Percentiles rank a stretch among this genome's conserved stretches.
Evolutionary conservation across 257 asterid genomes (phyloP).

Genomic region (Craterostigma plantagineum): DNA sequence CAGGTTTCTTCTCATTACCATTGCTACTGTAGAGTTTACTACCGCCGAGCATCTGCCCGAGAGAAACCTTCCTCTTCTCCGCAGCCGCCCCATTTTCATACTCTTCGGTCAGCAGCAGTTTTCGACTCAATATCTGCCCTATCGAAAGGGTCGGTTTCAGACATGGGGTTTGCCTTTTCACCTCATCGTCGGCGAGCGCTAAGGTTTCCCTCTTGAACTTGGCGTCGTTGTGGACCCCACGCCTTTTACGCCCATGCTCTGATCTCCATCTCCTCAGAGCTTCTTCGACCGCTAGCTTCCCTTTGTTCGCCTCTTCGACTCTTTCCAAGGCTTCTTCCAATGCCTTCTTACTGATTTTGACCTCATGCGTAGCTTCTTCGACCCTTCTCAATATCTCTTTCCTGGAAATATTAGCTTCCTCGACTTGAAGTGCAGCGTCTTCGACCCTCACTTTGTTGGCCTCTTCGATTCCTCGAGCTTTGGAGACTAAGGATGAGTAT

Average conservation of each 20-base stretch:
- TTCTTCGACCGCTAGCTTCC: constrained; percentile 68
- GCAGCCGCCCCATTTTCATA: constrained; percentile 28
- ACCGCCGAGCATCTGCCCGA: constrained; percentile 57
- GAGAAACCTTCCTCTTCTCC: constrained; percentile 49
- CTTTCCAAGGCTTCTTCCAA: constrained; percentile 64
- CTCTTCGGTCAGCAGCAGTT: constrained; percentile 64
- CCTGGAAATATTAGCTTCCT: constrained; percentile 45
- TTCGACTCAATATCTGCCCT: constrained; percentile 28
- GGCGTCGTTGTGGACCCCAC: constrained; percentile 25
- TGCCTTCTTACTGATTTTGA: constrained; percentile 46
- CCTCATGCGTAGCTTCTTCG: constrained; percentile 77
- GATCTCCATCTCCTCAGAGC: constrained; percentile 85
- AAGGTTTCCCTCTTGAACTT: constrained; percentile 60
- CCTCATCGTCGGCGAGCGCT: constrained; percentile 20
- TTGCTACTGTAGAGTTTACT: too few species aligned
- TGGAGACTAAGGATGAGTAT: constrained; percentile 36
- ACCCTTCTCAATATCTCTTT: constrained; percentile 44
- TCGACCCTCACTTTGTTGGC: constrained; percentile 23
- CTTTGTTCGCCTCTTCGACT: constrained; percentile 62
- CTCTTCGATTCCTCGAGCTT: constrained; percentile 55
- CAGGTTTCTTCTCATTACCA: constrained; percentile 12
- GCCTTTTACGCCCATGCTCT: constrained; percentile 58
- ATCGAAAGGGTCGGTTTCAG: constrained; percentile 32
- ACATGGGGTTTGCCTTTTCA: constrained; percentile 27
- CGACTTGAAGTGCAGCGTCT: constrained; percentile 33